Percentiles rank a stretch among this genome's conserved stretches.
Evolutionary conservation across 2,329 filamentous ascomycete species (phyloP).

Genomic region (Neonectria coccinea): DNA sequence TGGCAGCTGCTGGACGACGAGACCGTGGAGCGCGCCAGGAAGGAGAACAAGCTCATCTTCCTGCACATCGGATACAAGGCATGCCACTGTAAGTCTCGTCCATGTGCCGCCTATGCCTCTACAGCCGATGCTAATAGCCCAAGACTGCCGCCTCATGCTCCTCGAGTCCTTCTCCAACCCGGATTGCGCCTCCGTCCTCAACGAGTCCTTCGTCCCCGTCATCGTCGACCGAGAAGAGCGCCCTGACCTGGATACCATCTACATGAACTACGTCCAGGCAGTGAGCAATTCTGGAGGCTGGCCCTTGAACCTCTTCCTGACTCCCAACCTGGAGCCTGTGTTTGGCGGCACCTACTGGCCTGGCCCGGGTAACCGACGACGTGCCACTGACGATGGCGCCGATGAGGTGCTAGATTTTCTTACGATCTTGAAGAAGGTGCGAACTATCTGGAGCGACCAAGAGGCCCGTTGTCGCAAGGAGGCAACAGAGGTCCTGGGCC

Average conservation of each 20-base stretch:
- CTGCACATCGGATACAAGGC: constrained; percentile 95
- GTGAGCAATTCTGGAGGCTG: constrained; percentile 91
- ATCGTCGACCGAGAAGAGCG: constrained; percentile 94
- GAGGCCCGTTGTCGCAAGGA: constrained; percentile 85
- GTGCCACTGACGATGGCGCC: constrained; percentile 53
- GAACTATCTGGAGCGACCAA: constrained; percentile 82
- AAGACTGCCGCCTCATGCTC: constrained; percentile 90
- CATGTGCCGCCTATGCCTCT: not conserved
- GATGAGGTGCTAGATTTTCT: constrained; percentile 81
- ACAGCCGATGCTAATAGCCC: constrained; percentile 33
- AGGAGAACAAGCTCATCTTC: constrained; percentile 89
- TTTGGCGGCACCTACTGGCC: constrained; percentile 98
- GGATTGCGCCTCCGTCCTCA: constrained; percentile 84
- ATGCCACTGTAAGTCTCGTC: constrained; percentile 81
- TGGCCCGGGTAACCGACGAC: constrained; percentile 72
- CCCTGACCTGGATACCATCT: constrained; percentile 93
- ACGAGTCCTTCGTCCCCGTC: constrained; percentile 88
- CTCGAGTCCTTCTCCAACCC: constrained; percentile 90
- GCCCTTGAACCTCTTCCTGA: constrained; percentile 97
- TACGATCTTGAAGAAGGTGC: constrained; percentile 83
- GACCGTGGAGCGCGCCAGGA: constrained; percentile 79
- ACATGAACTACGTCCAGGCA: constrained; percentile 98
- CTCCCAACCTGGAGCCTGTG: constrained; percentile 90
- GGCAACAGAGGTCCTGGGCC: constrained; percentile 82
- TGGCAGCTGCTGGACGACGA: constrained; percentile 92